A percentile compares a stretch with the other conserved stretches of the same genome.
phyloP scores from a whole-genome alignment of 257 asterid genomes.

The Fraxinus anomala region DNA sequence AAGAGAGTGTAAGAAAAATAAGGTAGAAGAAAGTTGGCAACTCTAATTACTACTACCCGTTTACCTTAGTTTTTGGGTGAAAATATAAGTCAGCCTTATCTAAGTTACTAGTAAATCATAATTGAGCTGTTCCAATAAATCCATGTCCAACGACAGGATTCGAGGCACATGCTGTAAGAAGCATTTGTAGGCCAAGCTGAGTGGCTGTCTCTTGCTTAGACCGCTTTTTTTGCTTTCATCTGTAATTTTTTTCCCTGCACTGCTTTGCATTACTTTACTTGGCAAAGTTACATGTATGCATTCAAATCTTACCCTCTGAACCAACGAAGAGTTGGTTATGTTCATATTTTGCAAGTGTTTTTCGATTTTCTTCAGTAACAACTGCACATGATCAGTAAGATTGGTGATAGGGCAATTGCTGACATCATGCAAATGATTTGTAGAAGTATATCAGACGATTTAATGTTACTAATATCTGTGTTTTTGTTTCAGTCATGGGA shows the following conservation, averaged over 20 bases:
- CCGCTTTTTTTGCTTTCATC: not conserved
- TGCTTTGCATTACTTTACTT: too few species aligned
- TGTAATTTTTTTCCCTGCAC: too few species aligned
- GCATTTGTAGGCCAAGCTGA: not conserved
- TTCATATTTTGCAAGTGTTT: not conserved
- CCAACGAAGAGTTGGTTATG: not conserved
- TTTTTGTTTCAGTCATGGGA: conserved; percentile 75
- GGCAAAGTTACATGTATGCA: not conserved
- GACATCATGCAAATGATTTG: not conserved
- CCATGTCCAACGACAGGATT: not conserved
- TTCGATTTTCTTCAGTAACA: not conserved
- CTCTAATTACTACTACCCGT: too few species aligned
- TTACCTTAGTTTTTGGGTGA: too few species aligned
- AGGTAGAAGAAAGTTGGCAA: too few species aligned
- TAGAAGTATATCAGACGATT: not conserved
- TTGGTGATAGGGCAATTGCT: not conserved
- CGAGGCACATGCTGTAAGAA: not conserved
- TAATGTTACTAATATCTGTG: not conserved
- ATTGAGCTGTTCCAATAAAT: not conserved
- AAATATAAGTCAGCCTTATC: too few species aligned
- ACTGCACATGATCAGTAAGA: not conserved
- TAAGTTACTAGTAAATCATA: not conserved
- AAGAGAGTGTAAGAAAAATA: too few species aligned
- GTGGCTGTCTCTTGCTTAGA: not conserved
- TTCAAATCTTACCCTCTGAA: not conserved